Evolutionary conservation across 2,329 filamentous ascomycete genomes (phyloP).

Genomic region (Hypocreales sp.): DNA sequence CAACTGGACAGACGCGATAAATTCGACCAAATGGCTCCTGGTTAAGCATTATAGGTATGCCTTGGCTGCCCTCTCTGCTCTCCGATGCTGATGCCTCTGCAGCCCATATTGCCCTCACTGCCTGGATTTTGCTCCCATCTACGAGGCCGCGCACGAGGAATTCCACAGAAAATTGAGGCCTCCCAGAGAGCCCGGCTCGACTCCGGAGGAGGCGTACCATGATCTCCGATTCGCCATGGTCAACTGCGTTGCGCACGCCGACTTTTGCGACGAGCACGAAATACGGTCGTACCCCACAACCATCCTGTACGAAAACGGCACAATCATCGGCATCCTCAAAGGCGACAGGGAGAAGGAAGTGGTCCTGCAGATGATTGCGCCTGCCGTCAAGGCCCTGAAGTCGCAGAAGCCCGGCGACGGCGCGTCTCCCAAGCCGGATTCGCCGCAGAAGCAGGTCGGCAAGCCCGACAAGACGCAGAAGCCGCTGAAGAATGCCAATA

Average conservation of each 20-base stretch:
- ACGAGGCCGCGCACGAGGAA: slow-evolving; percentile 88
- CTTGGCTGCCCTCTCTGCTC: background rate
- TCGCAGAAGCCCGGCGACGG: slow-evolving; percentile 59
- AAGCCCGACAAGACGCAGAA: slow-evolving; percentile 29
- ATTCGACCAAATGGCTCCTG: slow-evolving; percentile 34
- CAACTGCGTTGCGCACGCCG: slow-evolving; percentile 72
- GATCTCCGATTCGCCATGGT: slow-evolving; percentile 76
- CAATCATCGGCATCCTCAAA: slow-evolving; percentile 43
- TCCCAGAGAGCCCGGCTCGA: slow-evolving; percentile 53
- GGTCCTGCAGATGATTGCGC: slow-evolving; percentile 59
- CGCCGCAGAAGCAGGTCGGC: slow-evolving; percentile 10
- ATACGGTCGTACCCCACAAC: slow-evolving; percentile 64
- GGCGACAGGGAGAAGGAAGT: slow-evolving; percentile 53
- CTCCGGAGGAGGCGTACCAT: slow-evolving; percentile 64
- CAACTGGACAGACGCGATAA: slow-evolving; percentile 40
- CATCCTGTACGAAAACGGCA: slow-evolving; percentile 64
- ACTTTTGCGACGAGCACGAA: slow-evolving; percentile 55
- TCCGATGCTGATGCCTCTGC: slow-evolving; percentile 10
- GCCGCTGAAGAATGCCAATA: slow-evolving; percentile 46
- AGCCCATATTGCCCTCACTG: slow-evolving; percentile 59
- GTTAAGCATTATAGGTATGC: slow-evolving; percentile 54
- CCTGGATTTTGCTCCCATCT: slow-evolving; percentile 63
- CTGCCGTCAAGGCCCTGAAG: slow-evolving; percentile 45
- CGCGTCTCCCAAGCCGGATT: slow-evolving; percentile 15
- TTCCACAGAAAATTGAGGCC: no score